Evolutionary conservation across 2,329 filamentous ascomycete species (phyloP), one percentile per base, ranked within the genome.

Genomic region (Emmonsiellopsis sp.): DNA sequence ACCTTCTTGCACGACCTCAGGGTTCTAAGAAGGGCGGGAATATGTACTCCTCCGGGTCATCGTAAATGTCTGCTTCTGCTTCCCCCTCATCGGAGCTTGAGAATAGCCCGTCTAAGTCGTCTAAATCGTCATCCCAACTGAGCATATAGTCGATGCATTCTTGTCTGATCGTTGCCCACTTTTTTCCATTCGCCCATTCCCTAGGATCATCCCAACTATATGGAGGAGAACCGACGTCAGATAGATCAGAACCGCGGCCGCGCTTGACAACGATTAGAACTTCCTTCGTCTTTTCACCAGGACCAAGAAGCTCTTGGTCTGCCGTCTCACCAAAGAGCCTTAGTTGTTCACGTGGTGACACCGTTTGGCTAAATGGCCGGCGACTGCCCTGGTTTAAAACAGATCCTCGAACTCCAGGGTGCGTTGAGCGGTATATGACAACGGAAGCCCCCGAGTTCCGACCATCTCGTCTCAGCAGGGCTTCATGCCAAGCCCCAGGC

Each of bases 341-440:
- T 34, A 51, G 42, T n/a, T 47, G 34, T 50, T 53, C 53, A 40
- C 13, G 33, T 7, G 40, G 40, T 13, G 53, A 11, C 11, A 49
- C 37, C 2, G 5, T 43, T 49, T 56, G 52, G 14, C 40, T 39
- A 49, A 54, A 52, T 31, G 43, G 43, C 44, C 52, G 42, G 33
- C 51, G 42, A 27, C 45, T 51, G 40, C 36, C 11, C 1, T 42
- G 44, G 27, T 51, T 48, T 13, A 56, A 17, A 17, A 44, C 51
- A 33, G 50, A 32, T n/a, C 51, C 54, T 40, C 32, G 50, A 11
- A 21, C 40, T 42, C 37, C 49, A 32, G 32, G 42, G 39, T 27
- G 49, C 21, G 52, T 58, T 27, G 56, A 57, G n/a, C 56, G 55
- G 45, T 58, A 58, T 21, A 58, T 55, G 27, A 48, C 52, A 34